A percentile compares a stretch with the other conserved stretches of the same genome.
Evolutionary conservation across 2,329 filamentous ascomycete genomes (phyloP).

Genomic region (Amauroascus verrucosus): DNA sequence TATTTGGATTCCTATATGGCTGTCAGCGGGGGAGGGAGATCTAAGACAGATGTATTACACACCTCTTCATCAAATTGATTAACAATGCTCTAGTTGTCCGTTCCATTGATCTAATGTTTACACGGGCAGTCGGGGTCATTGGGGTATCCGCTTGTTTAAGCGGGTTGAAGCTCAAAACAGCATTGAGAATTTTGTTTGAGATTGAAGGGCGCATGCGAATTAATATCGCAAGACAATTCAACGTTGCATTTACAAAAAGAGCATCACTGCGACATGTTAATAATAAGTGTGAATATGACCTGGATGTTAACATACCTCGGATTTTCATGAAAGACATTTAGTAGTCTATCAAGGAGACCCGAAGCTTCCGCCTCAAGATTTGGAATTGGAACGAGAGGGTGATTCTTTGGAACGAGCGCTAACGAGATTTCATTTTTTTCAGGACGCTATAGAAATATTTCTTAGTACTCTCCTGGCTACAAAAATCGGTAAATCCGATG

Average conservation of each 20-base stretch:
- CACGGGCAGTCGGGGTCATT: constrained; percentile 66
- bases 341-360: constrained; percentile 77
- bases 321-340: constrained; percentile 76
- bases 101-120: constrained; percentile 87
- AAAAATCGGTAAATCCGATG: background rate
- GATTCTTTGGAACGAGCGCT: constrained; percentile 71
- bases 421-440: constrained; percentile 77
- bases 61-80: constrained; percentile 72
- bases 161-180: constrained; percentile 84
- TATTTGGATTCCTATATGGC: constrained; percentile 59
- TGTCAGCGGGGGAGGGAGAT: constrained; percentile 15
- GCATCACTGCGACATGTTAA: constrained; percentile 54
- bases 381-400: constrained; percentile 65
- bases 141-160: constrained; percentile 66
- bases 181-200: constrained; percentile 73
- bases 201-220: constrained; percentile 72
- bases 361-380: constrained; percentile 88
- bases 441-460: constrained; percentile 46
- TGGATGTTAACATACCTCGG: constrained; percentile 48
- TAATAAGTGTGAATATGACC: background rate
- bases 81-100: constrained; percentile 79
- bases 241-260: constrained; percentile 75
- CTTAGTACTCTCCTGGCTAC: constrained; percentile 11
- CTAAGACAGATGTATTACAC: constrained; percentile 22
- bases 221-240: constrained; percentile 77